A percentile compares a stretch with the other conserved stretches of the same genome.
Evolutionary conservation across 2,329 filamentous ascomycete genomes (phyloP).

Genomic region (Aureobasidium leucospermi): DNA sequence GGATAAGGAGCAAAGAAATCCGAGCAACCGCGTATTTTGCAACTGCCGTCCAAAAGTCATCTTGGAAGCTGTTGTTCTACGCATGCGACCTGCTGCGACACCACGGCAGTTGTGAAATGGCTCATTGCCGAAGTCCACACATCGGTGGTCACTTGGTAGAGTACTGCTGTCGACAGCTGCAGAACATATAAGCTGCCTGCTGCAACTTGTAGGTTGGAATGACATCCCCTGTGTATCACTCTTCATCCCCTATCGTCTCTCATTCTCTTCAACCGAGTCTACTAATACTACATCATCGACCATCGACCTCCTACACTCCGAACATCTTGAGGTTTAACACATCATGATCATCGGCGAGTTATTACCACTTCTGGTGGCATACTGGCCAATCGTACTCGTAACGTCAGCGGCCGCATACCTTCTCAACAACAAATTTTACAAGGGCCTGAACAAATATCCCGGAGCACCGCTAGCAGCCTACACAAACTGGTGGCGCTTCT

Average conservation of each 20-base stretch:
- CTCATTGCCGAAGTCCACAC: background rate
- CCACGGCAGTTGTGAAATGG: background rate
- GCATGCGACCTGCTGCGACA: background rate
- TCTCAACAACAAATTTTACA: constrained; percentile 40
- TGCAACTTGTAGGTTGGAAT: background rate
- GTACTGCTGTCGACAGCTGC: background rate
- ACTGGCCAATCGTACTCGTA: constrained; percentile 36
- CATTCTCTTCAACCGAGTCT: constrained; percentile 1
- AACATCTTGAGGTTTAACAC: constrained; percentile 6
- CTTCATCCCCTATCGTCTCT: background rate
- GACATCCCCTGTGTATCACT: background rate
- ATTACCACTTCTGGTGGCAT: constrained; percentile 23
- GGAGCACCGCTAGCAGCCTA: constrained; percentile 61
- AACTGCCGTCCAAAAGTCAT: constrained; percentile 2
- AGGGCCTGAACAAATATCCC: constrained; percentile 62
- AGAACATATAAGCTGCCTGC: constrained; percentile 8
- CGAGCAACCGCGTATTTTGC: constrained; percentile 1
- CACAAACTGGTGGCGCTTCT: constrained; percentile 69
- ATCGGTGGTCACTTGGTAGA: background rate
- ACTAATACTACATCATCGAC: background rate
- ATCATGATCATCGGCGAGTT: constrained; percentile 27
- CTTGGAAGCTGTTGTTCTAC: background rate
- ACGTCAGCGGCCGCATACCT: constrained; percentile 28
- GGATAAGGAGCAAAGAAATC: background rate
- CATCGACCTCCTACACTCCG: background rate